Conservation (phyloP, 2,329 filamentous ascomycete species). For the Diatrype stigma region DNA sequence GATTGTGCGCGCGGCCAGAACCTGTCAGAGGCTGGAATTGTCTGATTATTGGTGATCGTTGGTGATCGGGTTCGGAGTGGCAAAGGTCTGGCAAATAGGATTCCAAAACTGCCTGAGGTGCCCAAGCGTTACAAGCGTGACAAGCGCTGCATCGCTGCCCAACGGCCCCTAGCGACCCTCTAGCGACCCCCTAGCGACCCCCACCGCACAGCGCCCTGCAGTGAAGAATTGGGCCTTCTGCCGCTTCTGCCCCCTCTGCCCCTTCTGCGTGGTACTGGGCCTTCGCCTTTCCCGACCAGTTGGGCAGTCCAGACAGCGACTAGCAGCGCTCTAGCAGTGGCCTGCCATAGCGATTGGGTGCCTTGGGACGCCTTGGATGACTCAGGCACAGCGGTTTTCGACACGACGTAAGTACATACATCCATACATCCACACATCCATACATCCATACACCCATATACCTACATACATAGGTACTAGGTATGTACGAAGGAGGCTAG, state of each 20-base stretch:
- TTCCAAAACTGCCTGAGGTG: background rate
- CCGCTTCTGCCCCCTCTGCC: too few relatives aligned
- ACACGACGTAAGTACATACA: constrained; percentile 1
- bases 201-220: background rate
- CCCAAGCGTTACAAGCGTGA: background rate
- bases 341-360: background rate
- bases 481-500: too few relatives aligned
- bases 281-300: background rate
- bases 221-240: background rate
- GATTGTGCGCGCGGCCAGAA: background rate
- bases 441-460: too few relatives aligned
- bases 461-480: too few relatives aligned
- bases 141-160: background rate
- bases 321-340: too few relatives aligned
- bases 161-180: background rate
- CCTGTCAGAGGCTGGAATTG: background rate
- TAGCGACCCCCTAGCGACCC: background rate
- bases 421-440: too few relatives aligned
- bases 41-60: background rate
- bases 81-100: background rate
- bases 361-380: background rate
- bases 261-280: background rate
- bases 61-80: background rate
- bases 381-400: background rate
- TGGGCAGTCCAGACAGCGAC: background rate